A percentile compares a stretch with the other conserved stretches of the same genome.
These are phyloP conservation scores for Pleurotus salmoneostramineus DNA, from an alignment of 768 basidiomycete genomes.

Conservation along the genomic window DNA sequence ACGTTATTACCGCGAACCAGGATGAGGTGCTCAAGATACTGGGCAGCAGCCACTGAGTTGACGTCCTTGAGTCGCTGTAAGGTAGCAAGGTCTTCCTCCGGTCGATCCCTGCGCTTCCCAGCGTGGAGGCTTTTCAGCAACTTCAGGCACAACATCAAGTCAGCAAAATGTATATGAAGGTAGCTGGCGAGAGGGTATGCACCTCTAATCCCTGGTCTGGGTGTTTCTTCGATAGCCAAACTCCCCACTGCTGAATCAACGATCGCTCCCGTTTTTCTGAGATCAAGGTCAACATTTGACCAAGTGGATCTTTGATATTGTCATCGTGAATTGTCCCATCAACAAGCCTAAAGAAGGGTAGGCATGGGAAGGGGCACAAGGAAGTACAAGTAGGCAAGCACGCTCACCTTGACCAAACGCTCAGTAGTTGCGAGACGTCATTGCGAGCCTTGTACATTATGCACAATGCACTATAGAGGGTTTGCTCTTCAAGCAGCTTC, in stretches of 20 bases:
- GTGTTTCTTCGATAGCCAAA: conserved; percentile 76
- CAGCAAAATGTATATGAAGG: background rate
- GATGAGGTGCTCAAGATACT: conserved; percentile 80
- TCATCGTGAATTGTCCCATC: conserved; percentile 64
- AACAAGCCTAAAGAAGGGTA: conserved; percentile 41
- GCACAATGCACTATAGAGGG: conserved; percentile 59
- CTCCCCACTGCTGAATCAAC: conserved; percentile 69
- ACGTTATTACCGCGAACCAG: conserved; percentile 64
- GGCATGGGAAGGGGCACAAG: background rate
- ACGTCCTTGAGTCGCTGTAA: conserved; percentile 54
- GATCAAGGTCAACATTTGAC: conserved; percentile 55
- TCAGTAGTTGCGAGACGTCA: conserved; percentile 58
- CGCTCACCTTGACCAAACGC: conserved; percentile 64
- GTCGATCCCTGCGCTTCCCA: conserved; percentile 52
- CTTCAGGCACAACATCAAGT: conserved; percentile 27
- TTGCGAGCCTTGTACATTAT: conserved; percentile 55
- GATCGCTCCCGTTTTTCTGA: conserved; percentile 53
- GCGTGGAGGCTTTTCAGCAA: conserved; percentile 54
- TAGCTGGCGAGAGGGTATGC: conserved; percentile 6
- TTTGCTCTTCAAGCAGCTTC: conserved; percentile 40
- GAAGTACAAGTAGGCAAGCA: background rate
- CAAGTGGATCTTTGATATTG: conserved; percentile 59
- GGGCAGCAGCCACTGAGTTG: conserved; percentile 56
- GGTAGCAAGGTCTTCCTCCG: conserved; percentile 58
- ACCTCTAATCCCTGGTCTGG: conserved; percentile 72